A percentile compares a stretch with the other conserved stretches of the same genome.
Conservation (phyloP, 177 flowering plant species). For the Vitis hybrid region DNA sequence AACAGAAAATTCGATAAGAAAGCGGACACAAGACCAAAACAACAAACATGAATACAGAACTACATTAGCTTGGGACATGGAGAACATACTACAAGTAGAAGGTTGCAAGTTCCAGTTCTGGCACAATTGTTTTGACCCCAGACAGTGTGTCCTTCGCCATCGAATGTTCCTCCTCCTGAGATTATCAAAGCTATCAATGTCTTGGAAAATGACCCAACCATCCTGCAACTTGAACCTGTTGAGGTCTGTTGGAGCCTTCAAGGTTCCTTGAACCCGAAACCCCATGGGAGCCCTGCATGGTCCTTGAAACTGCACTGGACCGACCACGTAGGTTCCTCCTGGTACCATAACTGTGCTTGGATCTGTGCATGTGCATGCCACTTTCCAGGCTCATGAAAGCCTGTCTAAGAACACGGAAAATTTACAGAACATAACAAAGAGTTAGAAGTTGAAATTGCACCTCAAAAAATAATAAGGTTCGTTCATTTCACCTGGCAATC, state of each 20-base stretch:
- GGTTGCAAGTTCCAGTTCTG: conserved; percentile 29
- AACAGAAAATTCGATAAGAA: neutral
- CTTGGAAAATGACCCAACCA: conserved; percentile 39
- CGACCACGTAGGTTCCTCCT: conserved; percentile 19
- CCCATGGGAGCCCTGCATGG: conserved; percentile 43
- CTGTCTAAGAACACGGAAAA: conserved; percentile 3
- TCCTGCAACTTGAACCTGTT: conserved; percentile 1
- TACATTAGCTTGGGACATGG: neutral
- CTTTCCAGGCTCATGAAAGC: conserved; percentile 24
- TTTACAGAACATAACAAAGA: neutral
- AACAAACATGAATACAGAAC: neutral
- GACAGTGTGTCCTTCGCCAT: conserved; percentile 57
- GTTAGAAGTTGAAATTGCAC: neutral
- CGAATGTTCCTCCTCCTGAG: conserved; percentile 55
- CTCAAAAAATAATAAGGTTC: neutral
- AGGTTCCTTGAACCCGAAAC: conserved; percentile 30
- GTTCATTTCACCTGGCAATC: conserved; percentile 21
- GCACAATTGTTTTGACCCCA: conserved; percentile 48
- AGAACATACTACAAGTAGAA: conserved; percentile 35
- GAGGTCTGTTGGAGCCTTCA: conserved; percentile 33
- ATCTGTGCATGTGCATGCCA: conserved; percentile 15
- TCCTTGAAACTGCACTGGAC: conserved; percentile 35
- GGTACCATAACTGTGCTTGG: conserved; percentile 16
- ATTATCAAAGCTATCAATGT: conserved; percentile 22
- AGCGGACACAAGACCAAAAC: neutral